Evolutionary conservation across 2,329 filamentous ascomycete species (phyloP), one percentile per base, ranked within the genome.

Genomic region (Rhinocladiella similis): DNA sequence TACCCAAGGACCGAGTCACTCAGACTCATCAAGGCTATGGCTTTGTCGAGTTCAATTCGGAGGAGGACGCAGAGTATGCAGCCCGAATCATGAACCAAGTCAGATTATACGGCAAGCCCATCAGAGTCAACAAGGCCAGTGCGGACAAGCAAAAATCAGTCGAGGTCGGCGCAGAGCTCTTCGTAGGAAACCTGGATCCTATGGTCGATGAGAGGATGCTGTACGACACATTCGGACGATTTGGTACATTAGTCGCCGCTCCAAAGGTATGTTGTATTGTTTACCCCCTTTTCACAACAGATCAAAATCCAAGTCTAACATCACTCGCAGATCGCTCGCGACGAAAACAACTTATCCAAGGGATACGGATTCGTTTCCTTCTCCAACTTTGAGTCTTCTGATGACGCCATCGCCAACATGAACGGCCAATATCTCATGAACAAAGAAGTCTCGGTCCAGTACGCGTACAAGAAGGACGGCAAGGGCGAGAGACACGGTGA

Each of bases 391-490:
- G 94, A 97, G 69, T 89, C 91, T 65, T 94, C 91, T 10, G 94
- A 99, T 69, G 88, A 90, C 60, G 92, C 94, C 41, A 90, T 96
- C 61, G 83, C 86, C 64, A 94, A 93, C 71, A 92, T 99, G 88
- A 89, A 96, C 71, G 91, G 91, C 50, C 92, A 97, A 76, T 97
- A 94, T 74, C 84, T 99, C 59, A 92, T 96, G 80, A 96, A 94
- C 80, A 96, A 96, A 77, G 90, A 96, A 73, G 88, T 97, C 66
- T 90, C 89, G 2, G 94, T 99, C 43, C 93, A 97, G 74, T 99
- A 97, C 73, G 94, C 94, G 38, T 97, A 96, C 83, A 99, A 99
- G 81, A 97, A 97, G 76, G 94, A 99, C 69, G 94, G 94, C 65
- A 96, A 96, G 77, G 93, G 93, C 66, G 93, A 97, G 76, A 82